Conservation (phyloP, 768 basidiomycete genomes). For the Boletus sensibilis region DNA sequence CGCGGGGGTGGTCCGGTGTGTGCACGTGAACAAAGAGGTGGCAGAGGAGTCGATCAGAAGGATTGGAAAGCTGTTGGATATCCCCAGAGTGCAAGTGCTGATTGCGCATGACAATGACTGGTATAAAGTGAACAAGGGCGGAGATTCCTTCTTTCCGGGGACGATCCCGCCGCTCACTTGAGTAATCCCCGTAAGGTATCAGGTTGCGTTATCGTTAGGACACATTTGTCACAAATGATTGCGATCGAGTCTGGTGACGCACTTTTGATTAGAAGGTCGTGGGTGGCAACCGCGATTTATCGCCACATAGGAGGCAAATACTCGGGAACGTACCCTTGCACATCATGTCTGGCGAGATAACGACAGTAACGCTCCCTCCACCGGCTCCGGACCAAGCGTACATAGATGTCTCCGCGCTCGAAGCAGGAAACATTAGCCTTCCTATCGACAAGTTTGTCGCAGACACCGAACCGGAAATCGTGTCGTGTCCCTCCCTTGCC, state of each 20-base stretch:
- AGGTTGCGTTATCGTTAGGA: not conserved
- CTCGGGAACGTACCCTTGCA: not conserved
- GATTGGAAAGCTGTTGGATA: too few relatives aligned
- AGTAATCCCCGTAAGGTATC: not conserved
- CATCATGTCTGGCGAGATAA: conserved; percentile 3
- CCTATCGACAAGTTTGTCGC: conserved; percentile 39
- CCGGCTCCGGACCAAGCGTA: conserved; percentile 44
- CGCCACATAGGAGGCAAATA: too few relatives aligned
- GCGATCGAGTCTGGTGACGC: not conserved
- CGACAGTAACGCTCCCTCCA: conserved; percentile 8
- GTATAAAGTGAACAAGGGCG: not conserved
- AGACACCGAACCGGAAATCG: conserved; percentile 29
- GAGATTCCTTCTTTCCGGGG: conserved; percentile 31
- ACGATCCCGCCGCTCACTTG: conserved; percentile 1
- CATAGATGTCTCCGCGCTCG: conserved; percentile 54
- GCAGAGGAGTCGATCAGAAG: conserved; percentile 20
- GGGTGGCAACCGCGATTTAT: not conserved
- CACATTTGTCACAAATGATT: not conserved
- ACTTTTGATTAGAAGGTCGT: not conserved
- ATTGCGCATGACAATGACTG: too few relatives aligned
- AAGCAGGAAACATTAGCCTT: conserved; percentile 46
- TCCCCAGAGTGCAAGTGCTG: too few relatives aligned
- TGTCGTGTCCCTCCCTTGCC: conserved; percentile 44
- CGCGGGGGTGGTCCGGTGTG: conserved; percentile 33
- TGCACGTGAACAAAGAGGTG: conserved; percentile 41